Base-by-base conservation (phyloP, 75 land plant species). In the Cunninghamia lanceolata region DNA sequence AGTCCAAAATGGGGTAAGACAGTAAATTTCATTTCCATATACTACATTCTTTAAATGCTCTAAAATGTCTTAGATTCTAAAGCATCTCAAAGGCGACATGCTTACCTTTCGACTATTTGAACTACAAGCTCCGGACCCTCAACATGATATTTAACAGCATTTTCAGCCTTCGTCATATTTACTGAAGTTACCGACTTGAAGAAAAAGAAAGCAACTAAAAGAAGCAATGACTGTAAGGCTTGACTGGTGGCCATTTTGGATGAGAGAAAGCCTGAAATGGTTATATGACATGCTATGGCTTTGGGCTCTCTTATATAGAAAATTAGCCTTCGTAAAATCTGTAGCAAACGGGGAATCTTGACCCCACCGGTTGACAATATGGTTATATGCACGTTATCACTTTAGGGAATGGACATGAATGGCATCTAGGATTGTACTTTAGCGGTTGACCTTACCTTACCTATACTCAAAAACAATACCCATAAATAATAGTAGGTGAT, bases 21-120 rank as follows among this genome's bases (percentile, higher is more conserved):
- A 6, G 30, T 15, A 30, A 34, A 15, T 21, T 21, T 21, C 28
- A 30, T 73, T 25, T 73, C 14, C 6, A n/a, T 1, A 8, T 1
- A 8, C 21, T 10, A n/a, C 10, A 30, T 34, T 9, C 4, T 3
- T 30, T 30, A 5, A 75, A 47, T 13, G 11, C 52, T 5, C 17
- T 42, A 2, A 39, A 38, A 2, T 38, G 17, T 78, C 3, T n/a
- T n/a, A n/a, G n/a, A n/a, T n/a, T n/a, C n/a, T 2, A 38, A 4
- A 17, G 11, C 10, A 47, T 36, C 15, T 39, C 2, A 16, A 42
- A 39, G 42, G 0, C 43, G 2, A 25, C 25, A 79, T 6, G 25
- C 46, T 40, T 34, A 79, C 82, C 82, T 80, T 43, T 80, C 46
- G 0, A 80, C 82, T 47, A 80, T 80, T 80, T 80, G 45, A 1